Base-by-base conservation (phyloP, 768 basidiomycete species). In the Mycena epipterygia region DNA sequence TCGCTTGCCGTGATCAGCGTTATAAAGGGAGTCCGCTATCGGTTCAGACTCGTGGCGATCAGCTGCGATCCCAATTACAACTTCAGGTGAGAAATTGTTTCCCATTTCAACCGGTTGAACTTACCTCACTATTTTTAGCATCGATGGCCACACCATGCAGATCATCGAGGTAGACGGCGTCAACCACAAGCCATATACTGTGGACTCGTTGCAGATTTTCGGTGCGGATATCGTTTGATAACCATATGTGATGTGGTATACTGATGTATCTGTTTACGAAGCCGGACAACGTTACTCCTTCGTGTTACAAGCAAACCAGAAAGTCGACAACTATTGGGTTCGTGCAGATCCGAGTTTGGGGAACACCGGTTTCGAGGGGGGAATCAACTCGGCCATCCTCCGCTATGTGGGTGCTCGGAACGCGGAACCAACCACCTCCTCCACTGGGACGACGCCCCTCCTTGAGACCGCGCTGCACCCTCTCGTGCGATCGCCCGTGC, bases 21-120 rank as follows among this genome's bases (percentile, higher is more conserved):
- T 32, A 49, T 76, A 11, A 61, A 76, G 13, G 79, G 81, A 25
- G 76, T 77, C 35, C 80, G 84, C 12, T 88, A 88, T 70, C 84
- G 88, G 21, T 82, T 88, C 78, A 86, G 88, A 35, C 73, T 89
- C 30, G 78, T 88, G 2, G 80, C 79, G 32, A 84, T 86, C 32
- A 81, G 84, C 8, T 88, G 87, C 68, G 82, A 86, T 70, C 81
- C 86, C 0, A 81, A 83, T 67, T 89, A 79, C 67, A 48, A 58
- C 4, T 87, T 89, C 73, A 78, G 83, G 1, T 56, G 44, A 25
- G 46, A 53, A 25, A 19, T 32, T 27, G 11, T 14, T 27, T 35
- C 35, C 19, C 13, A 3, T 23, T 46, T 0, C 11, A 30, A 56
- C 51, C 12, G 14, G 41, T 57, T 17, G 14, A 52, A 23, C 23